Base-by-base conservation (phyloP, 805 yeast genomes). In the Yarrowia alimentaria region DNA sequence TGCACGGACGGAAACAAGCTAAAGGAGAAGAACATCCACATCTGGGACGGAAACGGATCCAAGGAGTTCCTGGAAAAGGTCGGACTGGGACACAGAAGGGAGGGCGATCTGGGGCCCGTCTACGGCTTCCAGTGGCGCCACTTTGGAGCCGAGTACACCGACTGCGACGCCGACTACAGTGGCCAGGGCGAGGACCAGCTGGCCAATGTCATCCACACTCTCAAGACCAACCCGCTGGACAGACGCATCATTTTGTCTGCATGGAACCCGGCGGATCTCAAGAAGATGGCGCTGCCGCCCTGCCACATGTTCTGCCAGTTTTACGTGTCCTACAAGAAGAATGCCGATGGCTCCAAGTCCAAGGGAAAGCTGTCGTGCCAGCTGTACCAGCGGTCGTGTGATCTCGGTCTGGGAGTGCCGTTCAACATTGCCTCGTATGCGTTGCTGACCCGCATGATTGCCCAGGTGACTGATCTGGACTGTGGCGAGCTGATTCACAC, bases 91-190 rank as follows among this genome's bases (percentile, higher is more conserved):
- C 73, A 85, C 54, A 80, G 96, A 63, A 73, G 89, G 54, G 96
- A 80, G 60, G 98, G 98, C 51, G 99, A 93, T 68, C 68, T 93
- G 59, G 99, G 99, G 1, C 99, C 99, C 1, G 97, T 93, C 2
- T 93, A 93, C 65, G 99, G 99, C 0, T 93, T 93, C 70, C 99
- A 93, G 68, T 93, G 99, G 99, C 80, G 99, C 61, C 99, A 93
- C 68, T 93, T 93, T 66, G 99, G 99, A 34, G 99, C 99, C 5
- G 80, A 85, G 58, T 93, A 93, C 65, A 72, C 62, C 24, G 89
- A 88, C 51, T 87, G 96, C 62, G 89, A 91, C 54, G 75, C 90
- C 3, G 94, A 93, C 63, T 93, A 93, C 63, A 64, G 83, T 0
- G 91, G 89, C 4, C 74, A 86, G 64, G 99, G 99, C 10, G 83